Evolutionary conservation across 441 rosid genomes (phyloP).

Genomic region (Euphorbia corollata): DNA sequence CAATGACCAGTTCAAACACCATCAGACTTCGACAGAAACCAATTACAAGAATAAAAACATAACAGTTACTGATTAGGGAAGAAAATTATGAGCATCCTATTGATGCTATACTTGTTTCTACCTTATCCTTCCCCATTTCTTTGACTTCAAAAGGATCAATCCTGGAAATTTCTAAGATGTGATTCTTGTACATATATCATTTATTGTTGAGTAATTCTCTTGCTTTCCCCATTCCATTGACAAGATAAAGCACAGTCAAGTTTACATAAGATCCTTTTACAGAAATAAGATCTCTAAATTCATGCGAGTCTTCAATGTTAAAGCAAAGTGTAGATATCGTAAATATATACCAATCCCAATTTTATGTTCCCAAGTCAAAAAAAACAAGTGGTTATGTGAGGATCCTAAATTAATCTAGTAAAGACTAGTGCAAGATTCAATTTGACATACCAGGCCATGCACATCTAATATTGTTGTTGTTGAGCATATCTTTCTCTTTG

Average conservation of each 20-base stretch:
- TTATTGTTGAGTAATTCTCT: neutral
- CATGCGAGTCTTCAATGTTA: neutral
- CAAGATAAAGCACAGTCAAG: neutral
- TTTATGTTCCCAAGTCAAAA: neutral
- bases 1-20: slow-evolving; percentile 23
- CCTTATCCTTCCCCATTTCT: slow-evolving; percentile 1
- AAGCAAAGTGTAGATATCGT: neutral
- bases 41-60: slow-evolving; percentile 5
- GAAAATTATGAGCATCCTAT: slow-evolving; percentile 10
- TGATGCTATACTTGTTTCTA: neutral
- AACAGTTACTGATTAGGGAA: slow-evolving; percentile 5
- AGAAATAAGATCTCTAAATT: neutral
- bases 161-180: neutral
- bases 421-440: slow-evolving; percentile 10
- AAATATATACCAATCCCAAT: neutral
- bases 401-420: slow-evolving; percentile 13
- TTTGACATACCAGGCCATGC: slow-evolving; percentile 67
- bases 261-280: too few species aligned
- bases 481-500: slow-evolving; percentile 66
- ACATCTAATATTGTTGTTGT: slow-evolving; percentile 89
- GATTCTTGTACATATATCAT: neutral
- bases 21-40: slow-evolving; percentile 17
- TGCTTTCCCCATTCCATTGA: neutral
- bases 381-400: neutral
- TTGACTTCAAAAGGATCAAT: neutral